Percentiles rank a stretch among this genome's conserved stretches.
Conservation (phyloP, 2,329 filamentous ascomycete genomes). For the Venturia carpophila region DNA sequence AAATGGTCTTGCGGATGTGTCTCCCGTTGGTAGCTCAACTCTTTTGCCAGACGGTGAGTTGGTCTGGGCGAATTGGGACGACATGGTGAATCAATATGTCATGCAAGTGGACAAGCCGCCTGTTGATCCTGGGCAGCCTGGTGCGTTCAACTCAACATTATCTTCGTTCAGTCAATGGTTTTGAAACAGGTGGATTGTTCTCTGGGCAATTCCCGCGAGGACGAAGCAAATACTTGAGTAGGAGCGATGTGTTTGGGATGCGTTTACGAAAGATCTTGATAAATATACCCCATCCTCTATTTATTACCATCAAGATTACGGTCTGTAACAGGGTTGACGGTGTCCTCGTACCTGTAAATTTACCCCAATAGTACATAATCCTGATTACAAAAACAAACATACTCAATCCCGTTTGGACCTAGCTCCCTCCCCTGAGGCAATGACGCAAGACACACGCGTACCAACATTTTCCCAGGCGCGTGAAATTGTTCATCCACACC, state of each 20-base stretch:
- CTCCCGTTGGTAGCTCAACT: conserved; percentile 18
- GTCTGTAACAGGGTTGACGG: background rate
- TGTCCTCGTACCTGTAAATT: background rate
- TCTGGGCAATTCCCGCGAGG: background rate
- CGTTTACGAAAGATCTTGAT: background rate
- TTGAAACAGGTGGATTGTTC: background rate
- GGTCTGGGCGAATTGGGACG: conserved; percentile 44
- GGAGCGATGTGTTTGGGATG: background rate
- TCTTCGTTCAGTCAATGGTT: conserved; percentile 14
- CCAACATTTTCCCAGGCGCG: background rate
- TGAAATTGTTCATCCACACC: background rate
- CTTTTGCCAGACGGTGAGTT: conserved; percentile 35
- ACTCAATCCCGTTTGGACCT: background rate
- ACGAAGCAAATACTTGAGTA: background rate
- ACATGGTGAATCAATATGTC: conserved; percentile 40
- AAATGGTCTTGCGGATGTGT: background rate
- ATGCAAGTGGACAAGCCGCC: conserved; percentile 32
- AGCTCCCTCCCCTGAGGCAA: background rate
- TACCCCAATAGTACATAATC: background rate
- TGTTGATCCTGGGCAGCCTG: background rate
- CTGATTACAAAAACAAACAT: background rate
- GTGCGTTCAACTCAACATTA: background rate
- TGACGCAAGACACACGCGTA: background rate
- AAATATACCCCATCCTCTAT: background rate
- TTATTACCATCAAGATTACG: background rate